Base-by-base conservation (phyloP, 192 early-diverging fungal species). In the Hyaloraphidium curvatum region DNA sequence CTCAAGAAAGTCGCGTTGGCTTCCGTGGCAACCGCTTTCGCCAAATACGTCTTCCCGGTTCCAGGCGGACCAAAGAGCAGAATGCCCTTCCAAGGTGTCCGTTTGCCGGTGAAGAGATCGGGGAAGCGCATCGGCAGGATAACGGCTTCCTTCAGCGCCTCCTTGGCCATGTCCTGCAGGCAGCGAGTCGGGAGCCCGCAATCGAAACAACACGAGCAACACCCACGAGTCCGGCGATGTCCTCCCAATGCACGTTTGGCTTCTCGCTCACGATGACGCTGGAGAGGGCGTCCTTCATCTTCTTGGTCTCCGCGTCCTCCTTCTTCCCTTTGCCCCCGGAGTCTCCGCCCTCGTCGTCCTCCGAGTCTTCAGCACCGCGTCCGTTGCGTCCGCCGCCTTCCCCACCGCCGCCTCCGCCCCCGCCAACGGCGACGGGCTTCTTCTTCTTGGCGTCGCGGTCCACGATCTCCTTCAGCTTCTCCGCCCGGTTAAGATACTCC, bases 121-220 rank as follows among this genome's bases (percentile, higher is more conserved):
- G 94, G 94, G 57, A 96, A 96, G 61, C 86, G 88, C 51, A 96
- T 92, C 2, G 94, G 94, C 50, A 98, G 65, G 61, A 98, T 98
- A 7, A 98, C 94, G 1, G 94, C 94, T 66, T 98, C 92, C 65
- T 98, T 94, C 33, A 98, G 69, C 16, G 91, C 82, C 63, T 95
- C 89, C 67, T 96, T 98, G 28, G 91, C 91, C 2, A 72, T 80
- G 41, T 96, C 91, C n/a, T n/a, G n/a, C n/a, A n/a, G n/a, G n/a
- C n/a, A n/a, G n/a, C n/a, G n/a, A n/a, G n/a, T n/a, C n/a, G n/a
- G n/a, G n/a, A n/a, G n/a, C n/a, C n/a, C n/a, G n/a, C n/a, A n/a
- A n/a, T n/a, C n/a, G n/a, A n/a, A n/a, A n/a, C n/a, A n/a, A n/a
- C n/a, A n/a, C n/a, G n/a, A n/a, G n/a, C n/a, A n/a, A n/a, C n/a